Evolutionary conservation across 805 yeast species (phyloP).

Genomic region (Pichia nanzhaoensis): DNA sequence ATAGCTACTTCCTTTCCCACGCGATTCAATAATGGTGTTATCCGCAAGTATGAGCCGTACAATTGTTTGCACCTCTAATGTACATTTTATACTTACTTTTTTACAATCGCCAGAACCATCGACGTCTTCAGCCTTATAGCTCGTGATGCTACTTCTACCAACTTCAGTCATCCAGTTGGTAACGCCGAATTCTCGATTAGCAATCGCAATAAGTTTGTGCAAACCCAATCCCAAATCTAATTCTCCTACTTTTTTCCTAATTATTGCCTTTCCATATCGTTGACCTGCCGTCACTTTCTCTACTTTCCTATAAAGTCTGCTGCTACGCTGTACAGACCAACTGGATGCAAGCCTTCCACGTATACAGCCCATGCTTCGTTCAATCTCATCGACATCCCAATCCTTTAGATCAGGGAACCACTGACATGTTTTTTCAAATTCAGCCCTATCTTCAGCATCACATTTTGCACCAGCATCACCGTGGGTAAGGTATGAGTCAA

Average conservation of each 20-base stretch:
- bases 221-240: conserved; percentile 15
- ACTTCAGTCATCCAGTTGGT: conserved; percentile 39
- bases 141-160: neutral
- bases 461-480: too few relatives aligned
- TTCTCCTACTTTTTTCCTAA: conserved; percentile 13
- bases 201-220: conserved; percentile 28
- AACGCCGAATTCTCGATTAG: conserved; percentile 46
- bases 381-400: conserved; percentile 23
- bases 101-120: neutral
- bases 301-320: conserved; percentile 11
- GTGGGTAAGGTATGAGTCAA: neutral
- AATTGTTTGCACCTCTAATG: conserved; percentile 13
- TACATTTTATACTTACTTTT: neutral
- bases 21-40: conserved; percentile 33
- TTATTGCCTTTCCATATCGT: conserved; percentile 5
- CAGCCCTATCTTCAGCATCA: too few relatives aligned
- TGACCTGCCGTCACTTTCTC: conserved; percentile 5
- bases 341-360: conserved; percentile 19
- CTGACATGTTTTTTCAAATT: neutral
- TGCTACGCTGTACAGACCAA: conserved; percentile 24
- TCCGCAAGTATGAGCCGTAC: conserved; percentile 37
- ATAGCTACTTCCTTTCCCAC: conserved; percentile 35
- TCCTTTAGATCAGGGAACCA: conserved; percentile 18
- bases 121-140: neutral
- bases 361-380: conserved; percentile 17